Evolutionary conservation across 169 alveolate genomes (phyloP), one percentile per base, ranked within the genome.

Genomic region (Eimeria nieschulzi): DNA sequence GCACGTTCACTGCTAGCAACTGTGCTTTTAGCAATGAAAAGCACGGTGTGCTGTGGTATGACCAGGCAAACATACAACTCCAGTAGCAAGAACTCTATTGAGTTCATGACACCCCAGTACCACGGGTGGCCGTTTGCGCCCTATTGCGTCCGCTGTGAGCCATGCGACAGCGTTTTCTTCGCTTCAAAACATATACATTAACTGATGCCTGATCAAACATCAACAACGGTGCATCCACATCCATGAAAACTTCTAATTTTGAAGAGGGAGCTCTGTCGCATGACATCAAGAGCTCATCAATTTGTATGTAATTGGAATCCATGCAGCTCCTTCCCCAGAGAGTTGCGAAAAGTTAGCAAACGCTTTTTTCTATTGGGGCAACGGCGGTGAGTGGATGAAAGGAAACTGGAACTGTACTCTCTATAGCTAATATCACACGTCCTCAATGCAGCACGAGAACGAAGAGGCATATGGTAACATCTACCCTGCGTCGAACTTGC

Each of bases 61-160:
- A 23, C 19, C 53, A 82, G 90, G 76, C 2, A 53, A 0, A 56
- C 55, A 46, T 21, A 12, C 17, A 61, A 55, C 33, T 25, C 56
- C 21, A 72, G 73, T 13, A 82, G 90, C 76, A 26, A 26, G 46
- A 82, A 82, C 46, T 26, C 51, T 19, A 70, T 82, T 6, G 90
- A 82, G n/a, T 46, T 56, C 15, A 23, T 82, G 9, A 25, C 61
- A 70, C 55, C 90, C 7, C 90, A 66, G n/a, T 61, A 70, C 73
- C 90, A 61, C 78, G 90, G 90, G n/a, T 82, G 90, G 90, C 90
- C 90, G 8, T 82, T 82, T 15, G 56, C 90, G 15, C 90, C 90
- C 7, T 82, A 82, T 21, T 82, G 90, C 63, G 17, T 66, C 23
- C 90, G 73, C 19, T 59, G 90, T 82, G 46, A 59, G 78, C 12